phyloP scores from a whole-genome alignment of 305 asterid species.

The Fraxinus baroniana region DNA sequence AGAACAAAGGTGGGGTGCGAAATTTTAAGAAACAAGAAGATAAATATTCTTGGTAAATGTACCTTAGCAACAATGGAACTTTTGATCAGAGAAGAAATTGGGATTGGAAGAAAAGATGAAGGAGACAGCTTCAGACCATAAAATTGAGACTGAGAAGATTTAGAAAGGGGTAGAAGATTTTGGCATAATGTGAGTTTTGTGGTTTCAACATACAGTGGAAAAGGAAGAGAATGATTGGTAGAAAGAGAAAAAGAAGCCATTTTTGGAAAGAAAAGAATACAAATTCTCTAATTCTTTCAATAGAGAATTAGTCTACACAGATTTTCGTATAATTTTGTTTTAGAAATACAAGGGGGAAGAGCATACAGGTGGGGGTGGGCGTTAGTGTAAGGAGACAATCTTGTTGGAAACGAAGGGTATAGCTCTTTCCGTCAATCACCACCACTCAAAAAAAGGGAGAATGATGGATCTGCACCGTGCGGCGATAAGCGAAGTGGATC shows the following conservation, averaged over 20 bases:
- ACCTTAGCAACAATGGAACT: constrained; percentile 68
- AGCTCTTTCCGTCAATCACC: too few species aligned
- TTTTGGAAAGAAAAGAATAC: neutral
- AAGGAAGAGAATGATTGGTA: constrained; percentile 43
- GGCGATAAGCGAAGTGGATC: too few species aligned
- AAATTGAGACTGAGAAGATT: constrained; percentile 60
- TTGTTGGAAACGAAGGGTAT: too few species aligned
- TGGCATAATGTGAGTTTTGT: constrained; percentile 44
- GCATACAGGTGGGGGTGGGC: too few species aligned
- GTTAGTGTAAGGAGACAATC: too few species aligned
- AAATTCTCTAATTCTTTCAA: neutral
- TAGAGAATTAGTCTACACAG: neutral
- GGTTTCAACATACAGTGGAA: constrained; percentile 43
- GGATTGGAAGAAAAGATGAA: constrained; percentile 35
- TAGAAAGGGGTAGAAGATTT: constrained; percentile 36
- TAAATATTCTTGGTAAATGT: constrained; percentile 29
- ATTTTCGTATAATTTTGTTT: neutral
- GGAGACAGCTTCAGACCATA: constrained; percentile 55
- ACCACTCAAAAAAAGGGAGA: too few species aligned
- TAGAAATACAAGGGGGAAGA: neutral
- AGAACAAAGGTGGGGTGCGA: too few species aligned
- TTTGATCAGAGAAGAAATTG: constrained; percentile 40
- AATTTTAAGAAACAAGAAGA: neutral
- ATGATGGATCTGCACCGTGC: too few species aligned
- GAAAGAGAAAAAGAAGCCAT: constrained; percentile 68